These are phyloP conservation scores for Penicillium angulare DNA, from an alignment of 495 filamentous ascomycete genomes.

Conservation along the genomic window DNA sequence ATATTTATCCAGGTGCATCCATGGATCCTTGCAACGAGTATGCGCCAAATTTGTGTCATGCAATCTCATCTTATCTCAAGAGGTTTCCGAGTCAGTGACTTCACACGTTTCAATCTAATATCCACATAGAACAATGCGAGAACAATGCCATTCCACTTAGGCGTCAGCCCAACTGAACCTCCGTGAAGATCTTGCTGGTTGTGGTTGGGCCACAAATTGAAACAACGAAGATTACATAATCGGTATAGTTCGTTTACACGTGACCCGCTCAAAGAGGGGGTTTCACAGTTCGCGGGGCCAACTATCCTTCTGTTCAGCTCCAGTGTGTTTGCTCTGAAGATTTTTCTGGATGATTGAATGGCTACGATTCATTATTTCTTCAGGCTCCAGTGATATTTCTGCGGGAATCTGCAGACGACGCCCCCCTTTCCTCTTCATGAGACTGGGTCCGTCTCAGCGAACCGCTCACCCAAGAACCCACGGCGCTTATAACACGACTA, in stretches of 20 bases:
- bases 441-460: constrained; percentile 28
- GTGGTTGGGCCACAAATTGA: background rate
- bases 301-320: background rate
- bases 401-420: constrained; percentile 11
- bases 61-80: too few relatives aligned
- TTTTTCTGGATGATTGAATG: constrained; percentile 7
- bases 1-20: too few relatives aligned
- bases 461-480: constrained; percentile 26
- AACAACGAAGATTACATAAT: constrained; percentile 9
- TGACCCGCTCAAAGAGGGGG: background rate
- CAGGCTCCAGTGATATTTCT: constrained; percentile 3
- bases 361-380: background rate
- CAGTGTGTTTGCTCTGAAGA: background rate
- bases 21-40: too few relatives aligned
- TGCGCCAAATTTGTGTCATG: too few relatives aligned
- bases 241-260: background rate
- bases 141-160: background rate
- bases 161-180: background rate
- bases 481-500: constrained; percentile 42
- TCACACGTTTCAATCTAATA: too few relatives aligned
- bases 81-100: too few relatives aligned
- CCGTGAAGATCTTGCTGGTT: too few relatives aligned
- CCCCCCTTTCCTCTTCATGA: constrained; percentile 14
- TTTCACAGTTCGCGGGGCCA: constrained; percentile 1
- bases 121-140: too few relatives aligned